Base-by-base conservation (phyloP, 2,329 filamentous ascomycete species). In the Trichophyton benhamiae region DNA sequence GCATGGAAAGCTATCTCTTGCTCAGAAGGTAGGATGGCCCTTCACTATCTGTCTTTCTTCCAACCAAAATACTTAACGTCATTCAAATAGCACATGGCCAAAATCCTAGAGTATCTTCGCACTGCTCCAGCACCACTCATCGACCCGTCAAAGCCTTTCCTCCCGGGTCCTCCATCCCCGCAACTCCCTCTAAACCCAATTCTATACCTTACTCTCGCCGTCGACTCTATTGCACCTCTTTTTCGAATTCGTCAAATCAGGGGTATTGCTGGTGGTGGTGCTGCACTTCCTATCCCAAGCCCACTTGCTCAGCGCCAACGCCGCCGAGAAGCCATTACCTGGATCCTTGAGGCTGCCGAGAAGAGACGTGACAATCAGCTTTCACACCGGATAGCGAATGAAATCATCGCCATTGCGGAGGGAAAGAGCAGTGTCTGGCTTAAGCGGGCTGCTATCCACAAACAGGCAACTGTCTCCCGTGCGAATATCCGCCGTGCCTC, bases 211-310 rank as follows among this genome's bases (percentile, higher is more conserved):
- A 89, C 87, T 11, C 81, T 95, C 36, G 91, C 91, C 36, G 86
- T 99, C 69, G 94, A 99, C 79, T 95, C 89, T 8, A 87, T 99
- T 25, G 89, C 91, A 1, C 94, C 94, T 8, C 82, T 99, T 15
- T 79, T 99, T 70, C 87, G 87, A 66, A 86, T 99, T 70, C 83
- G 85, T 60, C 82, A 82, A 64, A 82, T 90, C 68, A 84, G 84
- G 69, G 91, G 90, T 67, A 83, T 88, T 41, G 89, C 87, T 0
- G 92, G 92, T 75, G 94, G 94, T 78, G 94, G 94, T 74, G 82
- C 84, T 41, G 83, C 89, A 11, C 82, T 96, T 62, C 89, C 92
- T 61, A 82, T 96, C 41, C 94, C 94, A 0, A 80, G 86, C 22
- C 92, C 94, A 0, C 79, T 97, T 20, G 78, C 80, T 0, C 76